Evolutionary conservation across 2,329 filamentous ascomycete species (phyloP), one percentile per base, ranked within the genome.

Genomic region (Dactylonectria estremocensis): DNA sequence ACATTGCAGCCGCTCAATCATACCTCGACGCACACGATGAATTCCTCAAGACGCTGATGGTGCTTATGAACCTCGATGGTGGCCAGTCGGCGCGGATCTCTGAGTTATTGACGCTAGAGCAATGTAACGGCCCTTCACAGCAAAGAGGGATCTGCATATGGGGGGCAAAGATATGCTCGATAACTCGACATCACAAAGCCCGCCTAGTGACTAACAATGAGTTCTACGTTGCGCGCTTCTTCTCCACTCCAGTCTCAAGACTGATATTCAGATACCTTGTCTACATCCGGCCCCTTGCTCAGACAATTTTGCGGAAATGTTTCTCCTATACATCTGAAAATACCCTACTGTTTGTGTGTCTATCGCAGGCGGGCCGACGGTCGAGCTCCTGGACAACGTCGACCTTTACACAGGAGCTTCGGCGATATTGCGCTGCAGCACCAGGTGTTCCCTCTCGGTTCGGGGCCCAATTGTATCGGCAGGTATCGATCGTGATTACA

Each of bases 201-300:
- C 48, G 48, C n/a, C 53, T 45, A 16, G 22, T 40, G 3, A 57
- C 45, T 3, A 61, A 61, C 16, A 28, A 55, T 14, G 50, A 61
- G 31, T 66, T 66, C 20, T 45, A 61, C 10, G 45, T 66, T 11
- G 45, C 54, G 35, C 22, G 45, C 16, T 66, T 66, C 50, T 66
- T 66, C 24, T 62, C 58, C 22, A 46, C 18, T 3, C 53, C 31
- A 14, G 45, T 66, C 24, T 24, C 52, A 16, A 5, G 2, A n/a
- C 45, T 66, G 6, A 35, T 66, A 8, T 48, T 31, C 18, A 22
- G 33, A 10, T 66, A 62, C 28, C 57, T 66, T 33, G 24, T 62
- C 14, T 66, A 66, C 53, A 62, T 62, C 24, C n/a, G 33, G n/a
- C 58, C 33, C 16, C 22, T 58, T 5, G 45, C 58, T 4, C 20